Conservation (phyloP, 495 filamentous ascomycete species). For the Podospora tetraspora region DNA sequence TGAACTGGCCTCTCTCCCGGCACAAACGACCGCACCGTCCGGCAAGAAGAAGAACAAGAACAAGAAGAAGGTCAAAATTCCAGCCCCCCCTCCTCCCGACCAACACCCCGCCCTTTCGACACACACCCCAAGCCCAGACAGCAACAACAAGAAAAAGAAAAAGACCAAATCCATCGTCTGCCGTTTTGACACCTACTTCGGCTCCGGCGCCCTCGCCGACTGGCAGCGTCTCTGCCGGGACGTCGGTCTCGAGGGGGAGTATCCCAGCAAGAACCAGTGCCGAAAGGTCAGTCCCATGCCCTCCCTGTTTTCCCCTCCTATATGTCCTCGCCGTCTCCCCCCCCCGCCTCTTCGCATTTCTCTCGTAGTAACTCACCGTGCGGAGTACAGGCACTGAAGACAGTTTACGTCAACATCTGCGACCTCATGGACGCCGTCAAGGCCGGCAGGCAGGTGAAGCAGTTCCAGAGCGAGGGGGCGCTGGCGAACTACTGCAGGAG, state of each 20-base stretch:
- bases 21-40: neutral
- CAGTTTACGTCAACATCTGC: conserved; percentile 35
- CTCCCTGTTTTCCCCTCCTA: neutral
- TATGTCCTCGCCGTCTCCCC: neutral
- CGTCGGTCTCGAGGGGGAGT: conserved; percentile 26
- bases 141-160: no score
- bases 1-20: neutral
- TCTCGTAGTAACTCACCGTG: neutral
- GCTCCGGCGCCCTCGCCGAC: conserved; percentile 25
- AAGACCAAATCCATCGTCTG: neutral
- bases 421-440: conserved; percentile 33
- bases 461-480: conserved; percentile 17
- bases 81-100: no score
- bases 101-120: no score
- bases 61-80: neutral
- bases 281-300: conserved; percentile 23
- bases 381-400: conserved; percentile 20
- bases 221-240: conserved; percentile 37
- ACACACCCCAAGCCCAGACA: no score
- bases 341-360: neutral
- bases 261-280: conserved; percentile 34
- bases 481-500: conserved; percentile 26
- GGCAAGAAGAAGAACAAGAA: neutral
- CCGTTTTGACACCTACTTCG: conserved; percentile 20
- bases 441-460: conserved; percentile 6